Conservation (phyloP, 2,329 filamentous ascomycete genomes). For the Blumeria hordei region DNA sequence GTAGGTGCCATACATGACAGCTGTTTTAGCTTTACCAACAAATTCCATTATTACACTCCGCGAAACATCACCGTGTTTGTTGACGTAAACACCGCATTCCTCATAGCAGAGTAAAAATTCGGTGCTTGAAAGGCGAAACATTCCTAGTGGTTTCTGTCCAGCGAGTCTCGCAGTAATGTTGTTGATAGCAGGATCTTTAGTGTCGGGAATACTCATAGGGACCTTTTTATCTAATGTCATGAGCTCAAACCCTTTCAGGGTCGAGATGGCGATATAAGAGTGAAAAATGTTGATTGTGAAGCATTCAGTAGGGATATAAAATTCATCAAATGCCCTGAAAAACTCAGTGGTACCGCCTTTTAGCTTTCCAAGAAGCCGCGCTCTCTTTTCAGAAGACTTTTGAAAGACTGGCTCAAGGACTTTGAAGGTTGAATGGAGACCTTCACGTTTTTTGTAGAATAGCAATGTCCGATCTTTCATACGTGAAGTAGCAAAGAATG, state of each 20-base stretch:
- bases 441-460: conserved; percentile 93
- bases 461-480: conserved; percentile 94
- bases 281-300: conserved; percentile 93
- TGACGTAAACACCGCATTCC: conserved; percentile 91
- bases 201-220: conserved; percentile 76
- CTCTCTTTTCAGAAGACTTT: conserved; percentile 67
- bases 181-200: conserved; percentile 52
- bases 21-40: conserved; percentile 70
- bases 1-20: conserved; percentile 78
- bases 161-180: conserved; percentile 68
- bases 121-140: conserved; percentile 83
- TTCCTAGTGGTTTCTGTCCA: conserved; percentile 68
- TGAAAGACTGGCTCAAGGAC: conserved; percentile 90
- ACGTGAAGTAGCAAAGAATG: conserved; percentile 83
- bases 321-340: conserved; percentile 96
- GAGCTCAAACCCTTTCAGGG: conserved; percentile 80
- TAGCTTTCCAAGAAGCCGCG: conserved; percentile 32
- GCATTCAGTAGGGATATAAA: conserved; percentile 91
- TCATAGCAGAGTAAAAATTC: conserved; percentile 89
- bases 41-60: conserved; percentile 96
- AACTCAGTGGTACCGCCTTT: conserved; percentile 65
- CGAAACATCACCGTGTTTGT: conserved; percentile 91
- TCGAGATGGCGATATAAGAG: conserved; percentile 75
- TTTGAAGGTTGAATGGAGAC: conserved; percentile 82
- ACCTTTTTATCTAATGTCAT: conserved; percentile 94